Percentiles rank a stretch among this genome's conserved stretches.
phyloP scores from a whole-genome alignment of 805 yeast species.

The Cyberlindnera mycetangii region DNA sequence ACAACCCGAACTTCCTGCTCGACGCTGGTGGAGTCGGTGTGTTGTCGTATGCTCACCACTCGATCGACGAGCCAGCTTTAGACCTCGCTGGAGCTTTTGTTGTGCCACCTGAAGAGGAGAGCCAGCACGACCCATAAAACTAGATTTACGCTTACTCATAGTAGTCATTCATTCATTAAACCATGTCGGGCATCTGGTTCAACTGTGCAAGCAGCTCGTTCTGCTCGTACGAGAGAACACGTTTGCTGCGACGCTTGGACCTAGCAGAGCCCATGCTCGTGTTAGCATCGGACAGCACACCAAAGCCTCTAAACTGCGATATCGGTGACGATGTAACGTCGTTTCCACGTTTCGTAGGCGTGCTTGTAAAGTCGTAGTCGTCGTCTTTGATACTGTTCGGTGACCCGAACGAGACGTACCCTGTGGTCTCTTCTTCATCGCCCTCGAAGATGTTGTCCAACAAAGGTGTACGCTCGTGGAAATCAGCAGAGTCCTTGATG shows the following conservation, averaged over 20 bases:
- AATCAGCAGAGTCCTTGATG: slow-evolving; percentile 10
- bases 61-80: slow-evolving; percentile 82
- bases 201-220: slow-evolving; percentile 46
- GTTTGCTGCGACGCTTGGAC: slow-evolving; percentile 23
- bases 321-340: slow-evolving; percentile 5
- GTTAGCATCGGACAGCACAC: background rate
- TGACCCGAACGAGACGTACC: slow-evolving; percentile 41
- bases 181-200: slow-evolving; percentile 26
- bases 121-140: slow-evolving; percentile 13
- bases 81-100: slow-evolving; percentile 79
- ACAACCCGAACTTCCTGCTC: slow-evolving; percentile 76
- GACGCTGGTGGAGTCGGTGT: slow-evolving; percentile 98
- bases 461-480: slow-evolving; percentile 15
- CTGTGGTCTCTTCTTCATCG: slow-evolving; percentile 18
- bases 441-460: slow-evolving; percentile 17
- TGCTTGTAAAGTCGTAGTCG: slow-evolving; percentile 2
- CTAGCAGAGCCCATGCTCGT: slow-evolving; percentile 8
- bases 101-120: slow-evolving; percentile 62
- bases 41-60: slow-evolving; percentile 82
- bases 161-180: slow-evolving; percentile 2
- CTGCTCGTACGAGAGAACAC: slow-evolving; percentile 52
- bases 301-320: background rate
- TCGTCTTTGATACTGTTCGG: slow-evolving; percentile 21
- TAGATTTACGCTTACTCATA: background rate
- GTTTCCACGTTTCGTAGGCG: background rate